A percentile compares a stretch with the other conserved stretches of the same genome.
phyloP scores from a whole-genome alignment of 768 basidiomycete genomes.

The Mycena venus region DNA sequence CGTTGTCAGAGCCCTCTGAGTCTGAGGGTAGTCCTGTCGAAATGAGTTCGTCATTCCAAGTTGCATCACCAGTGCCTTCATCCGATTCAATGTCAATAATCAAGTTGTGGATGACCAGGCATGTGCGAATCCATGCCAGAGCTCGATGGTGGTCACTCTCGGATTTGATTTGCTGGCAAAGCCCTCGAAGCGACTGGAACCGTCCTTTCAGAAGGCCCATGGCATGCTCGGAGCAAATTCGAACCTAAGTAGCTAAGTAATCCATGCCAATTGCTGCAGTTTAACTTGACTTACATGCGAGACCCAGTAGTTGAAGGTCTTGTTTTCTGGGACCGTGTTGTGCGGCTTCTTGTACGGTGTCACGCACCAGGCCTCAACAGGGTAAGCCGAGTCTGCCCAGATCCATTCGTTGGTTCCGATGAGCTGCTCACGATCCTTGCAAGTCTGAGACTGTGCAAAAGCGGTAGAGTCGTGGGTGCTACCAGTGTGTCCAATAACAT shows the following conservation, averaged over 20 bases:
- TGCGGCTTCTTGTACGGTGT: neutral
- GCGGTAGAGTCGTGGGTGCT: neutral
- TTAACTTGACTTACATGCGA: neutral
- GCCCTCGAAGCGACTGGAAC: too few species aligned
- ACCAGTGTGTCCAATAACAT: neutral
- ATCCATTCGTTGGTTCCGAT: neutral
- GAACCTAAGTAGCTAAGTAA: neutral
- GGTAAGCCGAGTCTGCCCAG: neutral
- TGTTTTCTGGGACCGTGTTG: too few species aligned
- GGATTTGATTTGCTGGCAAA: neutral
- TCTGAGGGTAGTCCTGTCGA: neutral
- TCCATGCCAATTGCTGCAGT: too few species aligned
- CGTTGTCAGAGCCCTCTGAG: too few species aligned
- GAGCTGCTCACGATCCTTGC: neutral
- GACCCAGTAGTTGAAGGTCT: too few species aligned
- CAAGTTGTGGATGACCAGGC: too few species aligned
- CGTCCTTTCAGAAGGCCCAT: neutral
- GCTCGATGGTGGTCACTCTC: neutral
- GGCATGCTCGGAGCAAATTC: neutral
- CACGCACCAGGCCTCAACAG: neutral
- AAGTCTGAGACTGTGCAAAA: neutral
- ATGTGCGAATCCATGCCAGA: neutral
- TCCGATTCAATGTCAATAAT: neutral
- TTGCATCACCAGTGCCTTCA: neutral
- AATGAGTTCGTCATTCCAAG: neutral